A percentile compares a stretch with the other conserved stretches of the same genome.
Conservation (phyloP, 768 basidiomycete species). For the Boletales sp. region DNA sequence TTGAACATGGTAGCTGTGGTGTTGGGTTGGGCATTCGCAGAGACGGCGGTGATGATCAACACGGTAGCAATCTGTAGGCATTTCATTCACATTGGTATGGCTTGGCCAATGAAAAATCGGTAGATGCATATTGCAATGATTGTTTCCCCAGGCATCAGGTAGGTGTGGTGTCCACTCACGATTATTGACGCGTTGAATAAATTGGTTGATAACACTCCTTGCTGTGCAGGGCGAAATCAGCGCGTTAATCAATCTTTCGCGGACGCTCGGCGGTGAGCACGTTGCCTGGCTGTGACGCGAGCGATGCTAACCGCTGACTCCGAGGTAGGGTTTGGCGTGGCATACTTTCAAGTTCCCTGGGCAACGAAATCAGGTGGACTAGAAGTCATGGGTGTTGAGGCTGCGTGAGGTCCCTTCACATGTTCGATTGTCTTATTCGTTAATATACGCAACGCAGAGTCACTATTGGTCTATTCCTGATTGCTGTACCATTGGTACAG, state of each 20-base stretch:
- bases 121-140: slow-evolving; percentile 39
- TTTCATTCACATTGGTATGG: not conserved
- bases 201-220: not conserved
- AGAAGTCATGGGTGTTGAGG: slow-evolving; percentile 36
- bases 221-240: slow-evolving; percentile 37
- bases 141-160: slow-evolving; percentile 35
- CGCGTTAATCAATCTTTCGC: slow-evolving; percentile 40
- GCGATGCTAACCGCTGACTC: not conserved
- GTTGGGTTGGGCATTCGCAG: slow-evolving; percentile 44
- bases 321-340: slow-evolving; percentile 33
- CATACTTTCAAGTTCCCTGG: slow-evolving; percentile 42
- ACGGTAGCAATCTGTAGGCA: slow-evolving; percentile 39
- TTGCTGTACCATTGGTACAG: slow-evolving; percentile 36
- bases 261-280: slow-evolving; percentile 29
- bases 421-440: not conserved
- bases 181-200: not conserved
- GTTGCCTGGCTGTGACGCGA: not conserved
- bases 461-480: slow-evolving; percentile 31
- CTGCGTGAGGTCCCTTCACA: slow-evolving; percentile 25
- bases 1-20: slow-evolving; percentile 30
- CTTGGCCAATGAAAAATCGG: not conserved
- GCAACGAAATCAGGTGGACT: slow-evolving; percentile 33
- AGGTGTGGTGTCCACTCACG: not conserved
- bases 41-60: slow-evolving; percentile 34
- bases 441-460: slow-evolving; percentile 20